Base-by-base conservation (phyloP, 208 protist genomes). In the Leishmania lainsoni region DNA sequence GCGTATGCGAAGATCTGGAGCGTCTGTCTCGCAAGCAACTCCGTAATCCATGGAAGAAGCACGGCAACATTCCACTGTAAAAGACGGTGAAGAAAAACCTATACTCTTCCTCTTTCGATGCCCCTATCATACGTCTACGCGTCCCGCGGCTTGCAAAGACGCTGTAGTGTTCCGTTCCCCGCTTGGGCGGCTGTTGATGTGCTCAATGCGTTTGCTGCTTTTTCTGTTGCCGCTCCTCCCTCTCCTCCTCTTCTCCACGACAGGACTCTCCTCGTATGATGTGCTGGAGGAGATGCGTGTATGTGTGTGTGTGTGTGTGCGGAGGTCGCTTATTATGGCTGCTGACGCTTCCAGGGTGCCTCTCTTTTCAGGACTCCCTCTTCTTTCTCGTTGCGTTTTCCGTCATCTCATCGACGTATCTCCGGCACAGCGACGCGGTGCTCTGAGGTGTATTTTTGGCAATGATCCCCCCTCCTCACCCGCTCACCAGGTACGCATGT, bases 31-130 rank as follows among this genome's bases (percentile, higher is more conserved):
- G 76, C 78, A 99, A 99, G 91, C 69, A 97, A 58, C 78, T 95
- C 29, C 56, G 72, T 32, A 98, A 98, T 78, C 97, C 97, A 35
- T 89, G 85, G 80, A 97, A 96, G 86, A 99, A 99, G 87, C 98
- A 99, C 89, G 94, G 91, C 77, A 99, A 99, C 93, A 99, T 99
- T 81, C 98, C 98, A 26, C 91, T 99, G 35, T 99, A 86, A 90
- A n/a, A 10, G 6, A 48, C 26, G 32, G 68, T 6, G n/a, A 35
- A 20, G 63, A 68, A 20, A 35, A 29, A 35, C 4, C 45, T 3
- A 16, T 20, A 29, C 68, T 72, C 68, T 72, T 12, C 22, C 39
- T 51, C 26, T 72, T 72, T 72, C 20, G 51, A 20, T 29, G 12
- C 17, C 20, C 16, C 20, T 72, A 35, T 72, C 68, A 5, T 42